Evolutionary conservation across 768 basidiomycete species (phyloP).

Genomic region (Coprinopsis marcescibilis): DNA sequence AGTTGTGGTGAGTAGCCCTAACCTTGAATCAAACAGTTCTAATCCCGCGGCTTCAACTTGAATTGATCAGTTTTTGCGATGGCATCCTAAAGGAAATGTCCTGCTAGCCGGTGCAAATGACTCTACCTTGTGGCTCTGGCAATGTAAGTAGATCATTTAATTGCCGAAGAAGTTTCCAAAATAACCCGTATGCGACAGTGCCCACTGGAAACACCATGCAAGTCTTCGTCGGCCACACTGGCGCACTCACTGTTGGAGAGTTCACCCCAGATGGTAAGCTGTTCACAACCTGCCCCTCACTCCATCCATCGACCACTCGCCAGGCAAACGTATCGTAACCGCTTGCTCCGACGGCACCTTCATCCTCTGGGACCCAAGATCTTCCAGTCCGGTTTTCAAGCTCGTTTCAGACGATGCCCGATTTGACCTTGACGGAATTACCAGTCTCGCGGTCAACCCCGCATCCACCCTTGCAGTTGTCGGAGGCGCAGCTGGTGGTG

Average conservation of each 20-base stretch:
- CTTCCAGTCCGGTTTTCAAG: constrained; percentile 74
- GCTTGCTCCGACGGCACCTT: constrained; percentile 77
- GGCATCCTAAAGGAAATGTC: constrained; percentile 92
- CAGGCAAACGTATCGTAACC: constrained; percentile 86
- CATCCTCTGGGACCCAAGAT: constrained; percentile 89
- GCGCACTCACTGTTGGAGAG: constrained; percentile 77
- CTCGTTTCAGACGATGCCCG: constrained; percentile 64
- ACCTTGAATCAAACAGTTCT: too few relatives aligned
- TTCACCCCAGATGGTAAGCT: constrained; percentile 84
- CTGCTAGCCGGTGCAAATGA: constrained; percentile 92
- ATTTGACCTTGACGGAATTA: constrained; percentile 80
- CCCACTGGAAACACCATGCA: constrained; percentile 95
- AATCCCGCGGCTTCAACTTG: too few relatives aligned
- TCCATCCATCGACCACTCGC: constrained; percentile 3
- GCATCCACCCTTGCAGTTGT: constrained; percentile 88
- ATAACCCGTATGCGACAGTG: constrained; percentile 46
- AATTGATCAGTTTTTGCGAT: constrained; percentile 75
- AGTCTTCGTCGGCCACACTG: constrained; percentile 88
- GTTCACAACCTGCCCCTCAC: background rate
- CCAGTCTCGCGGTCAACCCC: constrained; percentile 77
- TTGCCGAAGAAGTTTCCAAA: constrained; percentile 3
- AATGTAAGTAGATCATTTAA: constrained; percentile 55
- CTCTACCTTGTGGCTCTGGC: constrained; percentile 95
- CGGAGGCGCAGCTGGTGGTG: constrained; percentile 79
- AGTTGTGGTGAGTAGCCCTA: constrained; percentile 64